These are phyloP conservation scores for Moniliella sp. DNA, from an alignment of 1,284 basidiomycete species.

Conservation along the genomic window DNA sequence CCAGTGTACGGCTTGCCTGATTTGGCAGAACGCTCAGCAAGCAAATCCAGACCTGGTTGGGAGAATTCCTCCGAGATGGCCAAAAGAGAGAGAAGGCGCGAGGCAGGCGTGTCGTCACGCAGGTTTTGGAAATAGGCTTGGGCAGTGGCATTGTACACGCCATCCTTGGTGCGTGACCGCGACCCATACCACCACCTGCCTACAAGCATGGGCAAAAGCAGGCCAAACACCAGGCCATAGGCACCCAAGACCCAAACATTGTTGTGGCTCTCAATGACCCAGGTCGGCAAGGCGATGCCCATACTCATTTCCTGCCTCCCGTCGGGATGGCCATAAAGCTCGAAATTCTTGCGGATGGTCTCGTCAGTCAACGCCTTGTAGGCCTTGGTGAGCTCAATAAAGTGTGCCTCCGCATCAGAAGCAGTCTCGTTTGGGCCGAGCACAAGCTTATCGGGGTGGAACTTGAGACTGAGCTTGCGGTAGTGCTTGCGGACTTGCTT, in stretches of 20 bases:
- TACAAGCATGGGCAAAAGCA: constrained; percentile 63
- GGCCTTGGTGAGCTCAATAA: constrained; percentile 85
- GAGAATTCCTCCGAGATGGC: constrained; percentile 54
- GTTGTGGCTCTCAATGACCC: constrained; percentile 80
- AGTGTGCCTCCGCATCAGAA: constrained; percentile 67
- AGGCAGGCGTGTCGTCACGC: constrained; percentile 55
- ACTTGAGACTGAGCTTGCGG: constrained; percentile 49
- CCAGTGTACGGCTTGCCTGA: too few species aligned
- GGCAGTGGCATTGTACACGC: constrained; percentile 61
- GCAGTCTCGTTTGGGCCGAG: constrained; percentile 58
- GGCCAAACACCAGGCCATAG: constrained; percentile 71
- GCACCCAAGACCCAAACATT: constrained; percentile 68
- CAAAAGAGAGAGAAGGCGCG: constrained; percentile 54
- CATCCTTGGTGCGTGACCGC: constrained; percentile 73
- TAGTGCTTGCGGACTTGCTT: constrained; percentile 91
- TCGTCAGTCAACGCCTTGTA: constrained; percentile 98
- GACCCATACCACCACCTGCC: constrained; percentile 89
- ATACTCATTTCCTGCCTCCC: constrained; percentile 81
- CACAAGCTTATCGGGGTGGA: constrained; percentile 85
- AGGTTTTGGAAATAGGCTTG: constrained; percentile 70
- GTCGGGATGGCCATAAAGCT: constrained; percentile 82
- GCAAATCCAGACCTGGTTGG: too few species aligned
- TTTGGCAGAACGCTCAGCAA: too few species aligned
- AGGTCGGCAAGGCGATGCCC: constrained; percentile 83
- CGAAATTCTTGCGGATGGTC: constrained; percentile 70